Conservation (phyloP, 2,329 filamentous ascomycete species). For the Saccharata proteae region DNA sequence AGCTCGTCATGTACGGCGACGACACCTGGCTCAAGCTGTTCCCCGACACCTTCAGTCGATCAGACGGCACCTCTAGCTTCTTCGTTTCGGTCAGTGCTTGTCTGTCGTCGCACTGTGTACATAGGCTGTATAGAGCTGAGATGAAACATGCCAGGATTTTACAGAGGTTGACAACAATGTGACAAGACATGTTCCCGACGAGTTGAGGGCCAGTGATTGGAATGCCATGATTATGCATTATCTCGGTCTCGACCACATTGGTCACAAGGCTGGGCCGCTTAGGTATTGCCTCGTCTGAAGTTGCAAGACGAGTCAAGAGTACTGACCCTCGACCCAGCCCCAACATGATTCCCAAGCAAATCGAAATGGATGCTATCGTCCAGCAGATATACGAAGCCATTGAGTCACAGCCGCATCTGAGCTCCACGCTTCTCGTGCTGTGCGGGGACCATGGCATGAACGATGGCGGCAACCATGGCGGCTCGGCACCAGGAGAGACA, state of each 20-base stretch:
- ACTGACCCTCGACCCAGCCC: no score
- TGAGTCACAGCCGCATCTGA: conserved; percentile 54
- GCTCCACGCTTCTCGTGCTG: conserved; percentile 70
- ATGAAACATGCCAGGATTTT: conserved; percentile 56
- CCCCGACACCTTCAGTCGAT: conserved; percentile 71
- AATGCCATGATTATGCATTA: conserved; percentile 91
- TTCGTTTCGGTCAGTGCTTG: conserved; percentile 72
- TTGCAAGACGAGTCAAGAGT: no score
- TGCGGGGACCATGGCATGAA: conserved; percentile 99
- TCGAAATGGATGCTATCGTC: conserved; percentile 84
- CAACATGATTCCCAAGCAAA: conserved; percentile 87
- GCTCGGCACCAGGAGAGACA: conserved; percentile 86
- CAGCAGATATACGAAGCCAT: conserved; percentile 65
- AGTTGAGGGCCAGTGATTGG: conserved; percentile 73
- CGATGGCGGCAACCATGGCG: conserved; percentile 91
- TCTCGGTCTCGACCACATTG: conserved; percentile 90
- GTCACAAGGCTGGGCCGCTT: conserved; percentile 83
- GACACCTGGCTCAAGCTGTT: conserved; percentile 98
- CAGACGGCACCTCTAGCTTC: conserved; percentile 92
- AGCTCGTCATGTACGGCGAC: conserved; percentile 89
- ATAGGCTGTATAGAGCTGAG: conserved; percentile 16
- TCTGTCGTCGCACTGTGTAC: conserved; percentile 15
- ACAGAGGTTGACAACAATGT: conserved; percentile 97
- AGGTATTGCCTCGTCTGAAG: conserved; percentile 47
- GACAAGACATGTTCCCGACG: conserved; percentile 71